phyloP scores from a whole-genome alignment of 1,284 basidiomycete species.

The Grifola frondosa region DNA sequence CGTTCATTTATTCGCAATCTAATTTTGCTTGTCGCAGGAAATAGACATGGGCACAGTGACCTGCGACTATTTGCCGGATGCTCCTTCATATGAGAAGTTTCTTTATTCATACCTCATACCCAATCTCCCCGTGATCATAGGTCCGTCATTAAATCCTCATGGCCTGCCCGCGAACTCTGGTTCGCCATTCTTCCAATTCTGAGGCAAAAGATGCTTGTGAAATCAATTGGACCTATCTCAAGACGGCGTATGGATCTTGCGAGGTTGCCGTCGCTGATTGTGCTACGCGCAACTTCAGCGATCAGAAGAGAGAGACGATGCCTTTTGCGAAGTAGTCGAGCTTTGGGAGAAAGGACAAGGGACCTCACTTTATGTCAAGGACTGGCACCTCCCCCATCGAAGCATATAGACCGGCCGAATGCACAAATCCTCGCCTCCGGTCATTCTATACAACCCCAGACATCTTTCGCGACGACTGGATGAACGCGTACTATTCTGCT shows the following conservation, averaged over 20 bases:
- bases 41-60: no score
- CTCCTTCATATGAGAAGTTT: slow-evolving; percentile 27
- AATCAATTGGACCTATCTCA: slow-evolving; percentile 27
- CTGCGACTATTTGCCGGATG: no score
- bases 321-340: slow-evolving; percentile 25
- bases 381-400: slow-evolving; percentile 33
- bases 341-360: slow-evolving; percentile 24
- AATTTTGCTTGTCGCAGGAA: no score
- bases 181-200: no score
- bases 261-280: slow-evolving; percentile 31
- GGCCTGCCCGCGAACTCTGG: slow-evolving; percentile 19
- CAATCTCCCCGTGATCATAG: slow-evolving; percentile 30
- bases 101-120: slow-evolving; percentile 22
- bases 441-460: slow-evolving; percentile 30
- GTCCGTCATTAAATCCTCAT: slow-evolving; percentile 22
- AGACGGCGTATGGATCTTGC: slow-evolving; percentile 19
- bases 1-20: no score
- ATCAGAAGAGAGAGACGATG: slow-evolving; percentile 25
- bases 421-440: neutral
- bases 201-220: neutral
- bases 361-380: slow-evolving; percentile 30
- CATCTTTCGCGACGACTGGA: slow-evolving; percentile 34
- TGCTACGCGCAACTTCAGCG: slow-evolving; percentile 28
- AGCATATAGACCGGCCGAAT: neutral
- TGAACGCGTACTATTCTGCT: slow-evolving; percentile 33